These are phyloP conservation scores for Monosporozyma siamensis DNA, from an alignment of 805 yeast species.

Conservation along the genomic window DNA sequence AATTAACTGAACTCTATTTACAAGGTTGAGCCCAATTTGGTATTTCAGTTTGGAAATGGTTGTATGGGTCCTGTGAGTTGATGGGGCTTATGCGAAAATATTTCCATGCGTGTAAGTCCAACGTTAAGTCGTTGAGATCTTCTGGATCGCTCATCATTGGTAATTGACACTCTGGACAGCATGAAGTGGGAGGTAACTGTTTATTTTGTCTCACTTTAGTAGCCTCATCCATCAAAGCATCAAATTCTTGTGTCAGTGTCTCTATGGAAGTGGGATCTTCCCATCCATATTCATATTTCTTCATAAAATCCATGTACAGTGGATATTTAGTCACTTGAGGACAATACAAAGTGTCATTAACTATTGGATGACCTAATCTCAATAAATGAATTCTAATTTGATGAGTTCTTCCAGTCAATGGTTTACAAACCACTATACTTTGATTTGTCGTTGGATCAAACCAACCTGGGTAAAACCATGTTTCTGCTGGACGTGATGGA, in stretches of 20 bases:
- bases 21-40: slow-evolving; percentile 2
- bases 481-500: slow-evolving; percentile 52
- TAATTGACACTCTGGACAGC: slow-evolving; percentile 23
- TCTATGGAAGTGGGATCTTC: slow-evolving; percentile 3
- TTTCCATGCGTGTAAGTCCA: slow-evolving; percentile 31
- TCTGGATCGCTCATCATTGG: slow-evolving; percentile 20
- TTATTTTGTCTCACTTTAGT: no score
- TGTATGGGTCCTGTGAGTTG: slow-evolving; percentile 12
- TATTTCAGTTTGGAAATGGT: slow-evolving; percentile 34
- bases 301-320: slow-evolving; percentile 17
- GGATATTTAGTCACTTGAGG: slow-evolving; percentile 17
- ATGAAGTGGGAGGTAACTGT: no score
- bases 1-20: neutral
- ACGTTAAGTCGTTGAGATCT: slow-evolving; percentile 18
- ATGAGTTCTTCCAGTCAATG: slow-evolving; percentile 91
- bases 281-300: slow-evolving; percentile 15
- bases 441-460: slow-evolving; percentile 42
- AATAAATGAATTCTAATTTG: slow-evolving; percentile 91
- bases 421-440: slow-evolving; percentile 68
- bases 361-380: slow-evolving; percentile 75
- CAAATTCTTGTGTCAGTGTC: no score
- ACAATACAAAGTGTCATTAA: slow-evolving; percentile 71
- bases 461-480: slow-evolving; percentile 53
- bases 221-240: slow-evolving; percentile 3
- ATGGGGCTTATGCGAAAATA: slow-evolving; percentile 14